Evolutionary conservation across 768 basidiomycete species (phyloP), one percentile per base, ranked within the genome.

Genomic region (Hypholoma fasciculare): DNA sequence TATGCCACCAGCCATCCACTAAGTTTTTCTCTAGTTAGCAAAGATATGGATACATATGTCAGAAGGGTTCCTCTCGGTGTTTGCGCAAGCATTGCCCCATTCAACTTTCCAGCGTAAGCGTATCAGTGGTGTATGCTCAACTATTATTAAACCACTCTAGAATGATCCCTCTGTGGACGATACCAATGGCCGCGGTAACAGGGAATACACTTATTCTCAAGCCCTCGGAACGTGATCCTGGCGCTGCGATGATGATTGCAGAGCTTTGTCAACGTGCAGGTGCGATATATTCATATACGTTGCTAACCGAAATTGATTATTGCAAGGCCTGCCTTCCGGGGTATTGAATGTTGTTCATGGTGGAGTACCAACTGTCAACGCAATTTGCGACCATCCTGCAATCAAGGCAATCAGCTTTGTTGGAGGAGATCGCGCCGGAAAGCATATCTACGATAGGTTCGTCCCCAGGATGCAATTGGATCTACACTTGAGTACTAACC

Each of bases 341-440:
- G 94, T 98, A 30, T 76, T 99, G 56, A 96, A 94, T 66, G 79
- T 97, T 48, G 89, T 98, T 13, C 96, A 99, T 66, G 96, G 96
- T 16, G 87, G 88, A 7, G 86, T 89, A 27, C 85, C 88, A 1
- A 94, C 94, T 2, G 96, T 99, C 48, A 96, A 98, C 65, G 83
- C 88, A 12, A 94, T 99, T 52, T 98, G 95, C 70, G 95, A 98
- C 69, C 85, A 95, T 67, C 89, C 94, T 3, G 75, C 80, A 3
- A 94, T 99, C 77, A 94, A 86, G 69, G 96, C 96, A 4, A 95
- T 98, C 68, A 94, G 92, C 61, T 98, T 99, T 67, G 96, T 99
- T 7, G 96, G 96, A 14, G 93, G 94, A 26, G 93, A 99, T 71
- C 81, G 82, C 26, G 96, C 96, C 3, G 96, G 96, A 36, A 89